Percentiles rank a stretch among this genome's conserved stretches.
Evolutionary conservation across 2,329 filamentous ascomycete species (phyloP).

Genomic region (Helminthosporium solani): DNA sequence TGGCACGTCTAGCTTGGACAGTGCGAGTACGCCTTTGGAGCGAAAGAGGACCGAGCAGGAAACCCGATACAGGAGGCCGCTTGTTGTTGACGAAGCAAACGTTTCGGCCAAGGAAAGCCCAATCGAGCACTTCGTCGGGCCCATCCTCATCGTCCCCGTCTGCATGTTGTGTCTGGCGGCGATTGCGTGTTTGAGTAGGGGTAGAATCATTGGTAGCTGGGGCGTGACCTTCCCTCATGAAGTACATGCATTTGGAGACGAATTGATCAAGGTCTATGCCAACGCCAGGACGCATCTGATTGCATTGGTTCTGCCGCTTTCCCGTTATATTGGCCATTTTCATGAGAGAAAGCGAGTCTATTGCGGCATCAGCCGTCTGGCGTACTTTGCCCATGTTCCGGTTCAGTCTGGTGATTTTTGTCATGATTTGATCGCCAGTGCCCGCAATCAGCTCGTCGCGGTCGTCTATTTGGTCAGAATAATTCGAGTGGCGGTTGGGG

Average conservation of each 20-base stretch:
- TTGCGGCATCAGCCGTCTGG: constrained; percentile 86
- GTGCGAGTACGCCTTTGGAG: constrained; percentile 81
- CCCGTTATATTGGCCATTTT: constrained; percentile 76
- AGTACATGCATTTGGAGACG: constrained; percentile 83
- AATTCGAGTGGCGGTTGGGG: background rate
- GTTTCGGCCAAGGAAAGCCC: constrained; percentile 77
- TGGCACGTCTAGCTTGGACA: constrained; percentile 64
- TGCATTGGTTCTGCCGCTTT: constrained; percentile 73
- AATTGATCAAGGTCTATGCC: constrained; percentile 91
- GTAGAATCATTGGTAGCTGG: constrained; percentile 49
- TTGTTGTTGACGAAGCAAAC: constrained; percentile 72
- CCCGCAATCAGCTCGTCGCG: constrained; percentile 69
- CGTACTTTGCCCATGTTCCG: constrained; percentile 67
- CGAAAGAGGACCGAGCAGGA: constrained; percentile 84
- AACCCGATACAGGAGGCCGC: constrained; percentile 76
- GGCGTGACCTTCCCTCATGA: constrained; percentile 69
- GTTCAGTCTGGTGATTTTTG: constrained; percentile 68
- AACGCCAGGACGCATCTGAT: constrained; percentile 67
- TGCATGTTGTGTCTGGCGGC: constrained; percentile 45
- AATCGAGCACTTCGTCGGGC: constrained; percentile 71
- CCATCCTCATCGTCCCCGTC: constrained; percentile 65
- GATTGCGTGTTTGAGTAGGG: constrained; percentile 55
- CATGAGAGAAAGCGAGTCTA: constrained; percentile 85
- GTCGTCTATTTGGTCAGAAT: constrained; percentile 55
- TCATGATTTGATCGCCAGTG: constrained; percentile 64